Conservation (phyloP, 1,284 basidiomycete species). For the Earliella scabrosa region DNA sequence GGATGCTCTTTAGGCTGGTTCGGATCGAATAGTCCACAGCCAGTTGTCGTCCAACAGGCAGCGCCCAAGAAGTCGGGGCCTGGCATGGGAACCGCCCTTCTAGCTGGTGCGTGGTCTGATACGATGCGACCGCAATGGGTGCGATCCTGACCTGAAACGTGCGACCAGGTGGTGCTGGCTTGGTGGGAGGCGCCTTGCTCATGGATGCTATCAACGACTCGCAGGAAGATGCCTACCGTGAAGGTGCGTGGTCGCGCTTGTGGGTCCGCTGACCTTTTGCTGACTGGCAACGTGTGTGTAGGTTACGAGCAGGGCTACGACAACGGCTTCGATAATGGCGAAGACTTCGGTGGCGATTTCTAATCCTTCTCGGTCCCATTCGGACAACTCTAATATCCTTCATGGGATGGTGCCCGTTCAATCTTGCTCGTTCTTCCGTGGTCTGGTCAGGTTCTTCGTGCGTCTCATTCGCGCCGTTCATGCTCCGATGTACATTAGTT, state of each 20-base stretch:
- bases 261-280: neutral
- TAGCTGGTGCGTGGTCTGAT: slow-evolving; percentile 39
- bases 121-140: neutral
- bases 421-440: neutral
- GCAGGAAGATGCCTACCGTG: slow-evolving; percentile 43
- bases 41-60: slow-evolving; percentile 37
- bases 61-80: slow-evolving; percentile 46
- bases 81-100: slow-evolving; percentile 46
- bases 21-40: slow-evolving; percentile 36
- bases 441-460: neutral
- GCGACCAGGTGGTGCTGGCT: slow-evolving; percentile 55
- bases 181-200: slow-evolving; percentile 61
- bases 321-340: slow-evolving; percentile 16
- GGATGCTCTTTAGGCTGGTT: slow-evolving; percentile 35
- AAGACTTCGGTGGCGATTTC: slow-evolving; percentile 12
- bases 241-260: slow-evolving; percentile 37
- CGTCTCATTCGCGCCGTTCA: neutral
- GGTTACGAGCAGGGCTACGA: slow-evolving; percentile 25
- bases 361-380: neutral
- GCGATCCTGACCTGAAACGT: neutral
- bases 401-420: too few relatives aligned
- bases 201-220: slow-evolving; percentile 53
- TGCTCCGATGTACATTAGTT: neutral
- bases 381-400: too few relatives aligned
- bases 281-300: neutral